Evolutionary conservation across 345 rosid genomes (phyloP), one percentile per base, ranked within the genome.

Genomic region (Mercurialis annua): DNA sequence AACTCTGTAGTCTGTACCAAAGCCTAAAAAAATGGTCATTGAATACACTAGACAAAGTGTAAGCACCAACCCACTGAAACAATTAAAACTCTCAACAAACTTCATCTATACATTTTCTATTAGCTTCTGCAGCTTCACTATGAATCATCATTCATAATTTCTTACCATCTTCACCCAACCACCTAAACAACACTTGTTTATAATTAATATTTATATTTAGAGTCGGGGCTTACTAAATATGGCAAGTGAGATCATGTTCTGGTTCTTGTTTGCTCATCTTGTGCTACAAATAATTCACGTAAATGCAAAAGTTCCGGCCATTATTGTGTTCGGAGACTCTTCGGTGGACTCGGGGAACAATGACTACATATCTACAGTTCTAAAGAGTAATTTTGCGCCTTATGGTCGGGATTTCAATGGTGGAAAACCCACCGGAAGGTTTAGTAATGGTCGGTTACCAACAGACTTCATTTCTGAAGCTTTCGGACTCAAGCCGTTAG

Each of bases 141-240:
- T 65, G 40, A 18, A 26, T 59, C 67, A 69, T 70, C 62, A 67
- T 76, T 74, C 83, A 26, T 26, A 76, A 75, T 79, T 52, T 59
- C 78, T 71, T 76, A 76, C 77, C 81, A 58, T 59, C 78, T 71
- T 76, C 48, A 71, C 77, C 77, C 77, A 71, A 71, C 70, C 76
- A 48, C 29, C 73, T 40, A 27, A 49, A 47, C n/a, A n/a, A 23
- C n/a, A 10, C 30, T 55, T 57, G 40, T 53, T 33, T 38, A 70
- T 29, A 20, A 63, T 20, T 49, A 42, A 70, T 46, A 57, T 9
- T 24, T 16, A 21, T 44, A 53, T 21, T 51, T 14, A 33, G n/a
- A 33, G 20, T 24, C 36, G 17, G 43, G 34, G 17, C 21, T 30
- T 21, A 17, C 27, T 16, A 57, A 57, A 42, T 63, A 89, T 85